A percentile compares a stretch with the other conserved stretches of the same genome.
Evolutionary conservation across 805 yeast genomes (phyloP).

Genomic region (Zygosaccharomyces pseudorouxii): DNA sequence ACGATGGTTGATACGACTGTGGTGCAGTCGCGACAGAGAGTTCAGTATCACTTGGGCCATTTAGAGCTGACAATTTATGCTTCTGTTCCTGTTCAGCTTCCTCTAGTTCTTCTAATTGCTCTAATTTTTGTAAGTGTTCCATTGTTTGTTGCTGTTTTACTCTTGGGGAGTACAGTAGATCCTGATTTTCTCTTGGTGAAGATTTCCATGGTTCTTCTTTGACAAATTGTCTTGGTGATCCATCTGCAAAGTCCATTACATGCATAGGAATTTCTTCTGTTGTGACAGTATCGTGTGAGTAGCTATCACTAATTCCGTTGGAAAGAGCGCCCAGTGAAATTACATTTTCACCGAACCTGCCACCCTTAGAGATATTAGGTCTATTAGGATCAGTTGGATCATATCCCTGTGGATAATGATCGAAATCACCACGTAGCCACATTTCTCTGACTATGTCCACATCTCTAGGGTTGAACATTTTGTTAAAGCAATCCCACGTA

Average conservation of each 20-base stretch:
- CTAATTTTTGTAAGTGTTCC: neutral
- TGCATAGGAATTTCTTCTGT: slow-evolving; percentile 41
- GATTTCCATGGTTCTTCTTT: slow-evolving; percentile 20
- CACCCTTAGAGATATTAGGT: slow-evolving; percentile 45
- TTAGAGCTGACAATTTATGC: slow-evolving; percentile 1
- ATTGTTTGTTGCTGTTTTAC: slow-evolving; percentile 1
- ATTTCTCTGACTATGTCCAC: slow-evolving; percentile 72
- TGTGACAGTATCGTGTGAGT: slow-evolving; percentile 30
- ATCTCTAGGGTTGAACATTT: slow-evolving; percentile 57
- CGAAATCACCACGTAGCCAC: slow-evolving; percentile 60
- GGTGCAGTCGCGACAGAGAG: neutral
- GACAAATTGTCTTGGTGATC: slow-evolving; percentile 29
- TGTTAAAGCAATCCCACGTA: slow-evolving; percentile 50
- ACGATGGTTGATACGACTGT: neutral
- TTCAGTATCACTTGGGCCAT: neutral
- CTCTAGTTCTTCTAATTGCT: slow-evolving; percentile 2
- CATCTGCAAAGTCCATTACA: slow-evolving; percentile 23
- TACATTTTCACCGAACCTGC: slow-evolving; percentile 33
- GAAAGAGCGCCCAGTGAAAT: slow-evolving; percentile 24
- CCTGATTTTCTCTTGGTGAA: slow-evolving; percentile 30
- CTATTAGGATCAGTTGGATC: slow-evolving; percentile 80
- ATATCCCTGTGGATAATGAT: slow-evolving; percentile 58
- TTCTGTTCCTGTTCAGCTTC: slow-evolving; percentile 2
- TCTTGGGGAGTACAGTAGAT: slow-evolving; percentile 25
- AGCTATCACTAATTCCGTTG: slow-evolving; percentile 12